A percentile compares a stretch with the other conserved stretches of the same genome.
These are phyloP conservation scores for Nymphaea colorata DNA, from an alignment of 164 flowering plant genomes.

Conservation along the genomic window DNA sequence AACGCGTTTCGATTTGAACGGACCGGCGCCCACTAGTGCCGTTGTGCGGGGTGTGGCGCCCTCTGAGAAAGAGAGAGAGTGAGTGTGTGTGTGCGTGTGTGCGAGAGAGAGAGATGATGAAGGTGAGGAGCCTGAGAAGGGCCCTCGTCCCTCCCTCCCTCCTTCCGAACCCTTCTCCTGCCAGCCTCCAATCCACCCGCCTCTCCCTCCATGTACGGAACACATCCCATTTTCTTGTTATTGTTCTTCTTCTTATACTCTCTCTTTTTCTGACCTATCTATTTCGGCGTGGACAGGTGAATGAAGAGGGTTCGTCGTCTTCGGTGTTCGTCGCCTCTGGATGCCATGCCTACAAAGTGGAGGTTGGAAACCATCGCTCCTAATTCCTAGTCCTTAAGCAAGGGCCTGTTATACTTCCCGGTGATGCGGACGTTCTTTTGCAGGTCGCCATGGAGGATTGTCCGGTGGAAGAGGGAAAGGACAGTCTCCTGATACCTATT, in stretches of 20 bases:
- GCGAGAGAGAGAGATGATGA: slow-evolving; percentile 1
- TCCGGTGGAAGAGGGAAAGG: slow-evolving; percentile 46
- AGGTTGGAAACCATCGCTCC: slow-evolving; percentile 18
- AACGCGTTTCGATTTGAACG: too few species aligned
- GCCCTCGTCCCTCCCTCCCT: slow-evolving; percentile 7
- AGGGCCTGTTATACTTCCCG: too few species aligned
- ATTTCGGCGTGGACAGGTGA: slow-evolving; percentile 20
- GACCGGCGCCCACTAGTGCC: too few species aligned
- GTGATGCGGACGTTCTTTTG: not conserved
- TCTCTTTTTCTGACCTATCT: not conserved
- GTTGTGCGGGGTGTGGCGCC: too few species aligned
- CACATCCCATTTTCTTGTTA: not conserved
- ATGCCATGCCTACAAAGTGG: slow-evolving; percentile 37
- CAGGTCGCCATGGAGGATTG: slow-evolving; percentile 58
- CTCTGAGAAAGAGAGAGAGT: too few species aligned
- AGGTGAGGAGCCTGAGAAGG: slow-evolving; percentile 10
- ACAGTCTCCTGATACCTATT: slow-evolving; percentile 59
- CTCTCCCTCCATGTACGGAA: slow-evolving; percentile 5
- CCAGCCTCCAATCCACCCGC: slow-evolving; percentile 11
- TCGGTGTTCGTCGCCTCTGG: slow-evolving; percentile 67
- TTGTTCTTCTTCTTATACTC: not conserved
- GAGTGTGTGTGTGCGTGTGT: too few species aligned
- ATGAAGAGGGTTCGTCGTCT: slow-evolving; percentile 31
- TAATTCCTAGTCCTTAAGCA: not conserved
- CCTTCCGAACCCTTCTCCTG: slow-evolving; percentile 7